These are phyloP conservation scores for Stipa capillata DNA, from an alignment of 176 grass and related monocot genomes.

Conservation along the genomic window DNA sequence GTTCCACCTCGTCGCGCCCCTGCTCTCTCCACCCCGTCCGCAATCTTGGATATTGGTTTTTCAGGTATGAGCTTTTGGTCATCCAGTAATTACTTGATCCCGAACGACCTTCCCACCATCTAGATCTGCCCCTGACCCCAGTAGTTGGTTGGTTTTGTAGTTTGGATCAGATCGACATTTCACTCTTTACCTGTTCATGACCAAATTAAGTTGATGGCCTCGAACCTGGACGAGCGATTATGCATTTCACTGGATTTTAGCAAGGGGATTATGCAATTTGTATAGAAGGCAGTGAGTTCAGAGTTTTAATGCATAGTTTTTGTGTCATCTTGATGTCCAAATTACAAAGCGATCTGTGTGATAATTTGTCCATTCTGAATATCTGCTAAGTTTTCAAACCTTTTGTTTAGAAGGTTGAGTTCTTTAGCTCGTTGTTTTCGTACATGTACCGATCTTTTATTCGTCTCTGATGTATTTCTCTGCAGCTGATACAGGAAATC, in stretches of 20 bases:
- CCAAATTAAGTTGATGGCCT: background rate
- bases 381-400: background rate
- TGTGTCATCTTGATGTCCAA: background rate
- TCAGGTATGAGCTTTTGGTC: no score
- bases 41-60: no score
- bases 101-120: no score
- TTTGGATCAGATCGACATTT: no score
- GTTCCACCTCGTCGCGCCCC: no score
- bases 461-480: background rate
- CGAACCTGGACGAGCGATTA: background rate
- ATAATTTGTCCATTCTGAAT: background rate
- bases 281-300: background rate
- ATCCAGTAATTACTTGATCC: no score
- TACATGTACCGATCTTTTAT: background rate
- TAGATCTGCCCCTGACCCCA: no score
- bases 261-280: background rate
- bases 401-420: background rate
- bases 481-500: constrained; percentile 4
- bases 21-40: no score
- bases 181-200: no score
- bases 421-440: background rate
- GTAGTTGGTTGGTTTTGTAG: no score
- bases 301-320: background rate
- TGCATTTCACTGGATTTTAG: background rate
- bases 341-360: background rate